Conservation (phyloP, 164 flowering plant species). For the Stephania japonica region DNA sequence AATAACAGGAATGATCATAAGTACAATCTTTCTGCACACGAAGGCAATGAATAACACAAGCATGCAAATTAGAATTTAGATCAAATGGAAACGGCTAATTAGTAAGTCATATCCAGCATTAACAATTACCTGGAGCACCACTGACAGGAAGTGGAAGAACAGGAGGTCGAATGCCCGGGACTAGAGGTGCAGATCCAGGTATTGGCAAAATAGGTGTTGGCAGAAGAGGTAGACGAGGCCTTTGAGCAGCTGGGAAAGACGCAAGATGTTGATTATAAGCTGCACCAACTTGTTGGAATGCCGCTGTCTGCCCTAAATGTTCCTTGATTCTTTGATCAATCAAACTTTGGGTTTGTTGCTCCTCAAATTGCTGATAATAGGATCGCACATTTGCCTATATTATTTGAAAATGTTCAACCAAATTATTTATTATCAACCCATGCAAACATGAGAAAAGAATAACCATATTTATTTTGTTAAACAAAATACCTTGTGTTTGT, state of each 20-base stretch:
- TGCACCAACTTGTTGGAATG: constrained; percentile 83
- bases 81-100: not conserved
- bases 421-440: not conserved
- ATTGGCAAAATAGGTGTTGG: constrained; percentile 48
- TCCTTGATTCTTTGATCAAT: constrained; percentile 93
- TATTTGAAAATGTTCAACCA: not conserved
- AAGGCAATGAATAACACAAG: no score
- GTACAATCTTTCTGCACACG: no score
- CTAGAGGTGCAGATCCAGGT: constrained; percentile 31
- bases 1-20: not conserved
- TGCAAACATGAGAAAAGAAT: not conserved
- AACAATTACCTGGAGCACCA: constrained; percentile 43
- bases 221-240: constrained; percentile 62
- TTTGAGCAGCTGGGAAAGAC: constrained; percentile 31
- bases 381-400: constrained; percentile 78
- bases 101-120: not conserved
- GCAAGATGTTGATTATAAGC: constrained; percentile 62
- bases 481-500: constrained; percentile 87
- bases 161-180: constrained; percentile 76
- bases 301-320: constrained; percentile 83
- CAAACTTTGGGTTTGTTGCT: constrained; percentile 86
- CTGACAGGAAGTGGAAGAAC: constrained; percentile 47
- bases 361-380: constrained; percentile 93
- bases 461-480: not conserved
- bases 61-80: not conserved